Percentiles rank a stretch among this genome's conserved stretches.
Conservation (phyloP, 768 basidiomycete genomes). For the Coprinellus micaceus region DNA sequence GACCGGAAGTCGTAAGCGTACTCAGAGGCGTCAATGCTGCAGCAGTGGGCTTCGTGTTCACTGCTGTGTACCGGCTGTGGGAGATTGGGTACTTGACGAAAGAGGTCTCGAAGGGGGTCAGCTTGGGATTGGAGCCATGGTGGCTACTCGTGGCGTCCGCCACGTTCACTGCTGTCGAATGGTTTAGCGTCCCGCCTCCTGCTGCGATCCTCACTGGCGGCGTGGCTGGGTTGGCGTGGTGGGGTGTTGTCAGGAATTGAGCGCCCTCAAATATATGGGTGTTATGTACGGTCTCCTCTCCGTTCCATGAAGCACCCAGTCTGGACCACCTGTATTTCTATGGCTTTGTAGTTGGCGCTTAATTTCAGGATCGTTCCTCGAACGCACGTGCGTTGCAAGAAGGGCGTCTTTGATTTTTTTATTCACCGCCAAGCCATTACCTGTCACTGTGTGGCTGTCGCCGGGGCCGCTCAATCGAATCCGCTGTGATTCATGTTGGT, state of each 20-base stretch:
- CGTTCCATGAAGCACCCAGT: too few relatives aligned
- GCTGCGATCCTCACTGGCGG: conserved; percentile 38
- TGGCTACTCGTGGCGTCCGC: conserved; percentile 42
- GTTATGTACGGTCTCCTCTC: too few relatives aligned
- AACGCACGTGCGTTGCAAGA: too few relatives aligned
- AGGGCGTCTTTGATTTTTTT: too few relatives aligned
- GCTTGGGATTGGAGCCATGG: conserved; percentile 41
- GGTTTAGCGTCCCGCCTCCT: conserved; percentile 37
- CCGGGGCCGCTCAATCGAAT: too few relatives aligned
- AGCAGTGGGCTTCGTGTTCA: conserved; percentile 40
- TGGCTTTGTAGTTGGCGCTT: too few relatives aligned
- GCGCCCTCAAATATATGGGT: too few relatives aligned
- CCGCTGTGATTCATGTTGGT: too few relatives aligned
- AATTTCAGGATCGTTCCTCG: too few relatives aligned
- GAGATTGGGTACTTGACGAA: conserved; percentile 35
- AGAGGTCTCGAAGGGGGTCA: conserved; percentile 19
- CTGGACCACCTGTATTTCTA: too few relatives aligned
- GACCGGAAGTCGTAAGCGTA: conserved; percentile 26
- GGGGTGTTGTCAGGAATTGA: conserved; percentile 30
- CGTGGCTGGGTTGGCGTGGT: conserved; percentile 41
- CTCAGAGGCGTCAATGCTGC: conserved; percentile 39
- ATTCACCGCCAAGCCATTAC: too few relatives aligned
- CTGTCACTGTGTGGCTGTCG: too few relatives aligned
- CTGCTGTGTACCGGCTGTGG: conserved; percentile 38
- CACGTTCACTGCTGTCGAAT: conserved; percentile 39